A percentile compares a stretch with the other conserved stretches of the same genome.
These are phyloP conservation scores for Candolleomyces eurysporus DNA, from an alignment of 768 basidiomycete genomes.

Conservation along the genomic window DNA sequence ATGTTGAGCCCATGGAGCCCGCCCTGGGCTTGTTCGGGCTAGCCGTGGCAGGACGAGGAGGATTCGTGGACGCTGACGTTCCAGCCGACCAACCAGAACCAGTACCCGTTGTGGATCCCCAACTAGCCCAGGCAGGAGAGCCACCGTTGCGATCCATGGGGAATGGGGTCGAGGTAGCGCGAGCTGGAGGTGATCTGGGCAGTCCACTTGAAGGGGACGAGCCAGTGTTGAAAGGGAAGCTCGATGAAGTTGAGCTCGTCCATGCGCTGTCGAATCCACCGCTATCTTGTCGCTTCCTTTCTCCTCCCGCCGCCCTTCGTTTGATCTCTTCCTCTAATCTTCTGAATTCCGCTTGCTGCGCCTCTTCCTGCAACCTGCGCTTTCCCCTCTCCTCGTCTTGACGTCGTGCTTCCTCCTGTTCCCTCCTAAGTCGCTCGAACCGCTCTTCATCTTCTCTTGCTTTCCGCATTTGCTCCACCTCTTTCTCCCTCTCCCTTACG, in stretches of 20 bases:
- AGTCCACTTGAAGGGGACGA: slow-evolving; percentile 13
- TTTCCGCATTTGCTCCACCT: slow-evolving; percentile 10
- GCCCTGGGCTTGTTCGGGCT: slow-evolving; percentile 26
- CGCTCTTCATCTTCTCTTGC: slow-evolving; percentile 13
- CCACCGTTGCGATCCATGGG: slow-evolving; percentile 18
- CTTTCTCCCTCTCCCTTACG: slow-evolving; percentile 13
- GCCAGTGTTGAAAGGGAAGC: background rate
- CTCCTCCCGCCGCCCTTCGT: slow-evolving; percentile 31
- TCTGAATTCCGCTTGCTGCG: slow-evolving; percentile 41
- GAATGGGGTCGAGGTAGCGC: slow-evolving; percentile 15
- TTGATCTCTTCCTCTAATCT: slow-evolving; percentile 43
- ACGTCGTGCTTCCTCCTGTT: slow-evolving; percentile 15
- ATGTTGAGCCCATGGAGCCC: slow-evolving; percentile 33
- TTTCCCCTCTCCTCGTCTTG: slow-evolving; percentile 22
- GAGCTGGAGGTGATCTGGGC: slow-evolving; percentile 21
- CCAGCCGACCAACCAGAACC: slow-evolving; percentile 26
- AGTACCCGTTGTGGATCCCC: slow-evolving; percentile 23
- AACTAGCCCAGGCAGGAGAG: slow-evolving; percentile 25
- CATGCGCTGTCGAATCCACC: slow-evolving; percentile 33
- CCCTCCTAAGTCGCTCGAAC: slow-evolving; percentile 20
- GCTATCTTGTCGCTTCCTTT: slow-evolving; percentile 46
- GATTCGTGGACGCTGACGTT: slow-evolving; percentile 16
- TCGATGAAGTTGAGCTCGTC: slow-evolving; percentile 8
- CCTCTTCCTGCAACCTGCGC: slow-evolving; percentile 28
- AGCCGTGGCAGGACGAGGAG: slow-evolving; percentile 24